Evolutionary conservation across 441 rosid species (phyloP), one percentile per base, ranked within the genome.

Genomic region (Biscutella auriculata): DNA sequence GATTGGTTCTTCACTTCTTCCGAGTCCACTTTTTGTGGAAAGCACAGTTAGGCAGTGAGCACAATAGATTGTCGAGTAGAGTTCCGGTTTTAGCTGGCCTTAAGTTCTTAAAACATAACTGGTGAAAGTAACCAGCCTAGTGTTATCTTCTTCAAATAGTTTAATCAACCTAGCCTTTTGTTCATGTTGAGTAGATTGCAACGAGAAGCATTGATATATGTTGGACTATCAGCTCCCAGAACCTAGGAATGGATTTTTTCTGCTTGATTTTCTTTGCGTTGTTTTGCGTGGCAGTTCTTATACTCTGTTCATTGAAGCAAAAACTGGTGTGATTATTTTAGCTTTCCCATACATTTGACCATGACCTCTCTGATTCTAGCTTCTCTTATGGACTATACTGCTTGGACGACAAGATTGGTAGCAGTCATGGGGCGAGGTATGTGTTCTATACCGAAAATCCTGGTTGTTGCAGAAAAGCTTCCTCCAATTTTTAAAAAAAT

Each of bases 291-390:
- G n/a, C n/a, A n/a, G n/a, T n/a, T n/a, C n/a, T n/a, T n/a, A n/a
- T n/a, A n/a, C n/a, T n/a, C n/a, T n/a, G n/a, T n/a, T n/a, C n/a
- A n/a, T n/a, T n/a, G n/a, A n/a, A n/a, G n/a, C n/a, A n/a, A n/a
- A n/a, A n/a, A n/a, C n/a, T n/a, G n/a, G n/a, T n/a, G n/a, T 53
- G 44, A 30, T 36, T 52, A 43, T 43, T 60, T 37, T 29, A 23
- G 14, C 25, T 48, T 40, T 56, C 16, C 23, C 26, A 34, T 54
- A 10, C 28, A 33, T 35, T 53, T 67, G 13, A 48, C 63, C 57
- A 14, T 46, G 35, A 19, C 2, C 23, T 19, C 23, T 19, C 50
- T 69, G 68, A 30, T 71, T 75, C 84, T n/a, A 84, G 98, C 65
- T 72, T 61, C 72, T 73, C 73, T 13, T 35, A 59, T 65, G 76